A percentile compares a stretch with the other conserved stretches of the same genome.
These are phyloP conservation scores for Nothophoma quercina DNA, from an alignment of 2,329 filamentous ascomycete species.

Conservation along the genomic window DNA sequence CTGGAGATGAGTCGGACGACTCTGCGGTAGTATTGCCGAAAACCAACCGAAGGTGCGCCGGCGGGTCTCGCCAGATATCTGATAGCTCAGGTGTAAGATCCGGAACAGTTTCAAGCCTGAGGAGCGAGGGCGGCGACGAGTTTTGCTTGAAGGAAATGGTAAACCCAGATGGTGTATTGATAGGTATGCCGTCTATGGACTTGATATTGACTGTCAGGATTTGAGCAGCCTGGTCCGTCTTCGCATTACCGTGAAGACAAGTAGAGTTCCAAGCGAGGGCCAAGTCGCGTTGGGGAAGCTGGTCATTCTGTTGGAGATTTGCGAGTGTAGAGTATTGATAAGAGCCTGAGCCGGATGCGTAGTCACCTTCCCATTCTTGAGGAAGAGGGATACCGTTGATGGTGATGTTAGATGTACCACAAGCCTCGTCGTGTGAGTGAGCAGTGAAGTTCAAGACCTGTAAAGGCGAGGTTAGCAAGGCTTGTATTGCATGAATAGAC, in stretches of 20 bases:
- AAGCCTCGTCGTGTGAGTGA: conserved; percentile 47
- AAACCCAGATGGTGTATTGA: conserved; percentile 46
- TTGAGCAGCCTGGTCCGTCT: conserved; percentile 44
- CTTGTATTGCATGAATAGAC: conserved; percentile 33
- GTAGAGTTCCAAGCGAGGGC: conserved; percentile 49
- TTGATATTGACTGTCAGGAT: conserved; percentile 51
- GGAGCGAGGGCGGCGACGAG: conserved; percentile 45
- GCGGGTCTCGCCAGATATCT: conserved; percentile 49
- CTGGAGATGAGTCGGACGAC: not conserved
- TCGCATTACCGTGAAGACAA: conserved; percentile 46
- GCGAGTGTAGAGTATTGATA: conserved; percentile 36
- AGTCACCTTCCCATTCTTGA: conserved; percentile 49
- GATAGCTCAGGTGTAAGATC: conserved; percentile 39
- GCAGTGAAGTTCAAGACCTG: conserved; percentile 54
- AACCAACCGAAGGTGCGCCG: conserved; percentile 41
- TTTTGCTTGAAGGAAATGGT: conserved; percentile 51
- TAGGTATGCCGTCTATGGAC: conserved; percentile 45
- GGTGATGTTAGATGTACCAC: conserved; percentile 52
- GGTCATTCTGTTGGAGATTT: conserved; percentile 43
- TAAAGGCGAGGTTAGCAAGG: conserved; percentile 34
- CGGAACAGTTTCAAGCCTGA: conserved; percentile 45
- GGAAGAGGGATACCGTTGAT: conserved; percentile 51
- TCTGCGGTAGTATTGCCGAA: conserved; percentile 23
- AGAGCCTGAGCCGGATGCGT: conserved; percentile 46
- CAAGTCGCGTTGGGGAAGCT: conserved; percentile 45